These are phyloP conservation scores for Pleodorina starrii DNA, from an alignment of 139 green algal species.

Conservation along the genomic window DNA sequence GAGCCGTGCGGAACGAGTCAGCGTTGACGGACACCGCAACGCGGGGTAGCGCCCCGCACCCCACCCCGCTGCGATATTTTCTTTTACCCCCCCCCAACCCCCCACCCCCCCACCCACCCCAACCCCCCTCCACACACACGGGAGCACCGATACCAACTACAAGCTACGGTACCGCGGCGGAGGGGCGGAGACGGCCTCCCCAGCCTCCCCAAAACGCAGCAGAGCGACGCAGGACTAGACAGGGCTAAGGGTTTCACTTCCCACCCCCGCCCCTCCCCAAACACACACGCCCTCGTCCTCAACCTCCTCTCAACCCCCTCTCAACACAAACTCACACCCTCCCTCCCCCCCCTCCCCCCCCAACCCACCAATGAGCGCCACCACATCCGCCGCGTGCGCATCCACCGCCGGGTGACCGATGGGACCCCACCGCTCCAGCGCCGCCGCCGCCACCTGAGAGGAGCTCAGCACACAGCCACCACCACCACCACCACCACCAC, in stretches of 20 bases:
- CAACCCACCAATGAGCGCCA: neutral
- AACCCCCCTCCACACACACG: too few species aligned
- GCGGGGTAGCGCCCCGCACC: too few species aligned
- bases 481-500: conserved; percentile 1
- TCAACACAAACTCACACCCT: neutral
- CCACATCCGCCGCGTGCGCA: neutral
- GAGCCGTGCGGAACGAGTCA: too few species aligned
- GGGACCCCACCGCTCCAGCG: conserved; percentile 29
- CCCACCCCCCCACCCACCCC: neutral
- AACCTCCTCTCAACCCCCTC: too few species aligned
- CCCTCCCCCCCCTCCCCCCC: neutral
- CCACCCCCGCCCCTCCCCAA: too few species aligned
- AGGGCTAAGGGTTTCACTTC: neutral
- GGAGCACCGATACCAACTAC: too few species aligned
- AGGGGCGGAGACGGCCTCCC: neutral
- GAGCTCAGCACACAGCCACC: too few species aligned
- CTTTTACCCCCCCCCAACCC: neutral
- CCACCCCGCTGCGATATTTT: neutral
- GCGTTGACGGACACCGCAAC: too few species aligned
- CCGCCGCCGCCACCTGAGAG: neutral
- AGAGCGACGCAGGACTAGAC: neutral
- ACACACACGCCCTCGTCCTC: too few species aligned
- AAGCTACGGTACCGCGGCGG: too few species aligned
- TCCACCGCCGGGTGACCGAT: neutral
- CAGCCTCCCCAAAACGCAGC: neutral